A percentile compares a stretch with the other conserved stretches of the same genome.
phyloP scores from a whole-genome alignment of 2,329 filamentous ascomycete genomes.

The Trichophyton rubrum region DNA sequence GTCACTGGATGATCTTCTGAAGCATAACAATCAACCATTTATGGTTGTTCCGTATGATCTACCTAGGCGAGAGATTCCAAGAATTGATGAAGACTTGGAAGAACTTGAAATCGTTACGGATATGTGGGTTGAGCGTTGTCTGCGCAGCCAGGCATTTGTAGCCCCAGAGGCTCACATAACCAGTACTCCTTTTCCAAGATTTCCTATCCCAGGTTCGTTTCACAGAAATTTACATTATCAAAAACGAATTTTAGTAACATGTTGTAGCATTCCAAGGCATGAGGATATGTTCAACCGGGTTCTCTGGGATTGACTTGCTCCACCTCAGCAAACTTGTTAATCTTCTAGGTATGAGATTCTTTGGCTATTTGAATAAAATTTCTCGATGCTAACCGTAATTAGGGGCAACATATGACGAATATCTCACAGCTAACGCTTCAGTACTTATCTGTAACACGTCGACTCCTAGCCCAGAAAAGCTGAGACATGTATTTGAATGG shows the following conservation, averaged over 20 bases:
- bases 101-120: constrained; percentile 56
- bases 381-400: constrained; percentile 15
- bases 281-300: constrained; percentile 67
- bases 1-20: constrained; percentile 22
- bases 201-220: constrained; percentile 47
- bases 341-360: constrained; percentile 49
- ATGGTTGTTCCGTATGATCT: constrained; percentile 31
- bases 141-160: constrained; percentile 61
- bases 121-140: constrained; percentile 83
- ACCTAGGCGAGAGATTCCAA: constrained; percentile 23
- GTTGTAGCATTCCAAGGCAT: constrained; percentile 51
- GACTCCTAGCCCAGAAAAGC: constrained; percentile 51
- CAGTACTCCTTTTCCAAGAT: constrained; percentile 60
- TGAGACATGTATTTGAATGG: constrained; percentile 62
- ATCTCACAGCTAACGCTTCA: constrained; percentile 57
- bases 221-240: not conserved
- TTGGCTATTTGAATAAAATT: not conserved
- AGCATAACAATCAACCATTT: constrained; percentile 23
- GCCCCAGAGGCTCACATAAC: constrained; percentile 58
- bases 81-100: constrained; percentile 29
- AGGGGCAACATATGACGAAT: constrained; percentile 69
- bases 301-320: constrained; percentile 69
- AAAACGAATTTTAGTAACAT: not conserved
- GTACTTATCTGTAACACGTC: constrained; percentile 59
- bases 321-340: constrained; percentile 67